Evolutionary conservation across 129 eudicot species (phyloP), one percentile per base, ranked within the genome.

Genomic region (Artemisia annua): DNA sequence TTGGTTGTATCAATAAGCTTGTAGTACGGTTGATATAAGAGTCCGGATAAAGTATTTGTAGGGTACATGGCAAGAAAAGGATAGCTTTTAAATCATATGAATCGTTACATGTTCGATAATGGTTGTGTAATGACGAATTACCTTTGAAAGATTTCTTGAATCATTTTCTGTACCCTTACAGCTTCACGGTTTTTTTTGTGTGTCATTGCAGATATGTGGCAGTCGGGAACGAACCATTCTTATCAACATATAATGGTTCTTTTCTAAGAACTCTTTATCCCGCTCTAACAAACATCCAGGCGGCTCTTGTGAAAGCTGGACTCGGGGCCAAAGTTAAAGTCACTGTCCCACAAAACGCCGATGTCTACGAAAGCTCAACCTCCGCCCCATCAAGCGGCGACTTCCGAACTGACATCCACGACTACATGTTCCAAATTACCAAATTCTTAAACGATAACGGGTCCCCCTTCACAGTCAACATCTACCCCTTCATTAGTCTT

Each of bases 401-500:
- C 65, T 94, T 94, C 69, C 81, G 98, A 30, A 51, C 88, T 0
- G 91, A 94, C 70, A 94, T 94, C 72, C 87, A 73, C 7, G 97
- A 90, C 61, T 81, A 76, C 30, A 87, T 94, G 83, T 12, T 83
- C 44, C 59, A 83, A 16, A 94, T 94, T 19, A 77, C 83, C 65
- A 78, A 85, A 48, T 94, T 94, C 86, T 71, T 94, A 58, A 81
- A 63, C 16, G 86, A 80, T 28, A 90, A 90, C n/a, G 82, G 74
- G 3, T 81, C 84, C 13, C 93, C 98, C 3, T 88, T 94, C 87
- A 90, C 97, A 0, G 91, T 90, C 83, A 94, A 94, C 76, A 90
- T 94, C 71, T 94, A 94, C 76, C 98, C 98, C 5, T 94, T 87
- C 72, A 84, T 94, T 59, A 94, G 98, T 49, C 98, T 94, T 60